phyloP scores from a whole-genome alignment of 2,329 filamentous ascomycete genomes.

The Epichloe uncinata region DNA sequence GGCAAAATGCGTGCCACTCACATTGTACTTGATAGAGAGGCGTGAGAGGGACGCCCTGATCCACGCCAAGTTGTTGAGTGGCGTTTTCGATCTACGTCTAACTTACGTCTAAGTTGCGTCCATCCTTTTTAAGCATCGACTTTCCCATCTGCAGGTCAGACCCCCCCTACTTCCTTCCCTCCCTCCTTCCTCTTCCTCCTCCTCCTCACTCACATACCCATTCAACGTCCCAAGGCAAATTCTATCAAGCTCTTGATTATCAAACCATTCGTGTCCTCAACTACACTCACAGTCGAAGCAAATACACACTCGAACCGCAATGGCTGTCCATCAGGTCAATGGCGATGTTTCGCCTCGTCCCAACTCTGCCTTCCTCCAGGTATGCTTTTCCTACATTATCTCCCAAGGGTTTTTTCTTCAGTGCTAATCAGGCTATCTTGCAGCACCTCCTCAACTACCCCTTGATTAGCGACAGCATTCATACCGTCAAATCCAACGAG shows the following conservation, averaged over 20 bases:
- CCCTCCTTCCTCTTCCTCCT: too few relatives aligned
- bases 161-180: not conserved
- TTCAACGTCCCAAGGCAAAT: not conserved
- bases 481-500: constrained; percentile 67
- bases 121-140: constrained; percentile 5
- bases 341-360: constrained; percentile 33
- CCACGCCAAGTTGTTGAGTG: constrained; percentile 3
- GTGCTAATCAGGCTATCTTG: not conserved
- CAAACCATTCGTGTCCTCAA: not conserved
- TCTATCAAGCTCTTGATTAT: not conserved
- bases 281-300: not conserved
- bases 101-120: not conserved
- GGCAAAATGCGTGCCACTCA: not conserved
- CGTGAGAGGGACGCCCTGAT: not conserved
- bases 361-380: constrained; percentile 37
- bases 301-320: constrained; percentile 10
- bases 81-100: constrained; percentile 1
- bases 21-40: not conserved
- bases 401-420: too few relatives aligned
- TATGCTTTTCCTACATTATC: constrained; percentile 15
- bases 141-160: constrained; percentile 1
- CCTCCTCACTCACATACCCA: not conserved
- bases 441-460: constrained; percentile 82
- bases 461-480: constrained; percentile 64
- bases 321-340: constrained; percentile 33